Percentiles rank a stretch among this genome's conserved stretches.
phyloP scores from a whole-genome alignment of 345 rosid genomes.

The Lepidium africanum region DNA sequence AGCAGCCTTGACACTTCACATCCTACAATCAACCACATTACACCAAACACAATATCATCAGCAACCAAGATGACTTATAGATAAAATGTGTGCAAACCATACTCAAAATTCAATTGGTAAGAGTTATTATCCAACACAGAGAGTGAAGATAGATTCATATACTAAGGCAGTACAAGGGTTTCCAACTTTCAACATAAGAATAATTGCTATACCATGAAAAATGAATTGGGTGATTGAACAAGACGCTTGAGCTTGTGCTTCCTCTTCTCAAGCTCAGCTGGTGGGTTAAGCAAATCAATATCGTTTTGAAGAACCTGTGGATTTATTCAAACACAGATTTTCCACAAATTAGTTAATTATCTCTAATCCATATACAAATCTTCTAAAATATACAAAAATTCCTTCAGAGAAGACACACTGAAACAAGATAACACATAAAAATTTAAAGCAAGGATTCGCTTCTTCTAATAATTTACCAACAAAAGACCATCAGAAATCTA shows the following conservation, averaged over 20 bases:
- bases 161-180: too few species aligned
- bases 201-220: slow-evolving; percentile 43
- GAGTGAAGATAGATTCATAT: too few species aligned
- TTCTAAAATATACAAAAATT: not conserved
- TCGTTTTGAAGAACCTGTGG: slow-evolving; percentile 57
- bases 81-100: not conserved
- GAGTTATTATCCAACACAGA: not conserved
- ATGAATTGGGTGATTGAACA: slow-evolving; percentile 61
- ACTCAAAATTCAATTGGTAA: not conserved
- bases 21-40: slow-evolving; percentile 26
- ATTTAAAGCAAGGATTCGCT: too few species aligned
- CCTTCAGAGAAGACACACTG: not conserved
- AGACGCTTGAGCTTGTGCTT: slow-evolving; percentile 79
- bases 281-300: slow-evolving; percentile 62
- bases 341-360: not conserved
- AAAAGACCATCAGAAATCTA: too few species aligned
- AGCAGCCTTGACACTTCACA: slow-evolving; percentile 56
- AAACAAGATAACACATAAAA: not conserved
- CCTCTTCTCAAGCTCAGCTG: slow-evolving; percentile 63
- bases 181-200: not conserved
- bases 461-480: too few species aligned
- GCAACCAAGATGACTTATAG: not conserved
- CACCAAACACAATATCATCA: not conserved
- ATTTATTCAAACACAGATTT: not conserved
- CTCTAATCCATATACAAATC: not conserved